Evolutionary conservation across 1,284 basidiomycete species (phyloP).

Genomic region (Marasmius oreades): DNA sequence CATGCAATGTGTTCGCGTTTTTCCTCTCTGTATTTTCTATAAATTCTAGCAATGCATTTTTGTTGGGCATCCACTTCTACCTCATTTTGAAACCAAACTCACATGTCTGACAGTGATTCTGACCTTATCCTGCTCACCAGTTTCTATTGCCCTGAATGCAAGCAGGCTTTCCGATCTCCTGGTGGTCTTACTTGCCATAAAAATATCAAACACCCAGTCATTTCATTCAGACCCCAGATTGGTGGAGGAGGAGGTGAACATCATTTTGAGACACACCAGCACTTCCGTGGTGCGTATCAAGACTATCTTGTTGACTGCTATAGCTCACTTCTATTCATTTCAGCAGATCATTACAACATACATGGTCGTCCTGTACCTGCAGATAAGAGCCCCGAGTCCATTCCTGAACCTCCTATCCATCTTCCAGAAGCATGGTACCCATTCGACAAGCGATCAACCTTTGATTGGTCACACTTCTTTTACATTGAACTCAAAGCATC

Average conservation of each 20-base stretch:
- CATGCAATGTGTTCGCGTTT: no score
- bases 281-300: not conserved
- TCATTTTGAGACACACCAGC: not conserved
- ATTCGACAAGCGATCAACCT: not conserved
- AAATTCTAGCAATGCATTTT: no score
- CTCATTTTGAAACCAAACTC: no score
- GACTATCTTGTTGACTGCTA: not conserved
- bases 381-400: not conserved
- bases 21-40: no score
- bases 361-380: not conserved
- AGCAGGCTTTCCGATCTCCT: not conserved
- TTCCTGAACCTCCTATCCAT: no score
- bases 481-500: not conserved
- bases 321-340: not conserved
- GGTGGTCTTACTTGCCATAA: not conserved
- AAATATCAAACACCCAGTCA: not conserved
- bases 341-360: not conserved
- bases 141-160: not conserved
- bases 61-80: no score
- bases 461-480: not conserved
- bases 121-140: not conserved
- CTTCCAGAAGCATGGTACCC: not conserved
- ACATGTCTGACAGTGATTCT: no score
- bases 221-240: not conserved
- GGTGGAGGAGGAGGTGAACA: not conserved